Evolutionary conservation across 257 asterid species (phyloP), one percentile per base, ranked within the genome.

Genomic region (Nicotiana paniculata): DNA sequence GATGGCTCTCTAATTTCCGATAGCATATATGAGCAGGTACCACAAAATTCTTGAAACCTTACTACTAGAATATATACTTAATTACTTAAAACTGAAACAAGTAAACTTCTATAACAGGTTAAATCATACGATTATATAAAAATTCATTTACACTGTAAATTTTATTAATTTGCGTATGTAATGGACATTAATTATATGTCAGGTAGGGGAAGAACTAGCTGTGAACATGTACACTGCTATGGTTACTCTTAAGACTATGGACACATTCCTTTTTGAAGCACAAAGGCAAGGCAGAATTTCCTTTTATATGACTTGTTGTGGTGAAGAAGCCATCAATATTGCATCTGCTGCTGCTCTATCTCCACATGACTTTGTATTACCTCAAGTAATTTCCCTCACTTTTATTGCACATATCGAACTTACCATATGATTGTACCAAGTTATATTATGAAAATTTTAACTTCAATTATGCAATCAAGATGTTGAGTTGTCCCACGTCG

Each of bases 341-440:
- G 99, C 93, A 68, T 90, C 99, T 0, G 99, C 99, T 18, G 99
- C 99, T 79, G 99, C 98, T 28, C 95, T 95, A 63, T 9, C 93
- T 2, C 87, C 89, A 0, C 89, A 94, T 62, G 97, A 93, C 75
- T 32, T 83, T 67, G 81, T 86, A 15, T 81, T 88, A 57, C 91
- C 89, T n/a, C 91, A 88, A 89, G 91, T 83, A 62, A 51, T 16
- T 18, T 3, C 46, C 26, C 26, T 5, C 57, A 51, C 51, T 8
- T 43, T 43, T 43, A 3, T 39, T 43, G 51, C 51, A 43, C 11
- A 43, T 43, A 51, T 51, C 3, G 57, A 54, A 54, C 7, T 51
- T 51, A 48, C 59, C 4, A 16, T 16, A 55, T 16, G n/a, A 54
- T 54, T 54, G 21, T 54, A 4, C 16, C 61, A 54, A 4, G 61